These are phyloP conservation scores for Lobulomyces angularis DNA, from an alignment of 192 early-diverging fungal genomes.

Conservation along the genomic window DNA sequence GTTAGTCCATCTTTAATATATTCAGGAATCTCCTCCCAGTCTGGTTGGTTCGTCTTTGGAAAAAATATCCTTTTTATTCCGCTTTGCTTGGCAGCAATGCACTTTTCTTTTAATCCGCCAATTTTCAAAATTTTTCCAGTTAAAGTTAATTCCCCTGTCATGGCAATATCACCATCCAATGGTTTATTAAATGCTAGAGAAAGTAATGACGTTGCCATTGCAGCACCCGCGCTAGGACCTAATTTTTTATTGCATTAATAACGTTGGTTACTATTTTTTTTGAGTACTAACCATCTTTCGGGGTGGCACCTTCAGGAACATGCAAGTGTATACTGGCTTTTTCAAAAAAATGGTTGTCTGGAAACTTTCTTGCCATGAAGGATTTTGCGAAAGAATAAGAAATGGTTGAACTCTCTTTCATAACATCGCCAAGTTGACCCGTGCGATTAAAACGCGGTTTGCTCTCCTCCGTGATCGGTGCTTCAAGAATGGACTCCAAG, in stretches of 20 bases:
- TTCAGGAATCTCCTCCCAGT: constrained; percentile 58
- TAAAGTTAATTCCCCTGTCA: constrained; percentile 82
- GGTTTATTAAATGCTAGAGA: constrained; percentile 52
- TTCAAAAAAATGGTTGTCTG: constrained; percentile 41
- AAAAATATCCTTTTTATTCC: constrained; percentile 63
- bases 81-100: constrained; percentile 66
- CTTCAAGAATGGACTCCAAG: constrained; percentile 87
- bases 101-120: constrained; percentile 80
- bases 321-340: constrained; percentile 76
- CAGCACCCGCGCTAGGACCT: constrained; percentile 38
- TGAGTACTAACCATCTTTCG: constrained; percentile 72
- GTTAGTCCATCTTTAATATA: constrained; percentile 46
- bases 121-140: constrained; percentile 70
- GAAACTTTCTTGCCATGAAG: constrained; percentile 44
- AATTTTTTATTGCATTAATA: constrained; percentile 3
- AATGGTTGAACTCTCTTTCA: constrained; percentile 71
- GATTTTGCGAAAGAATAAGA: constrained; percentile 67
- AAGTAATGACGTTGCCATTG: constrained; percentile 66
- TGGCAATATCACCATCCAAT: constrained; percentile 46
- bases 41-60: constrained; percentile 57
- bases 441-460: constrained; percentile 50
- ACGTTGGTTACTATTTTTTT: constrained; percentile 10
- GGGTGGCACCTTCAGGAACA: constrained; percentile 63
- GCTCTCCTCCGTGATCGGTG: constrained; percentile 61
- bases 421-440: constrained; percentile 69